Conservation (phyloP, 75 land plant genomes). For the Selaginella tamariscina region DNA sequence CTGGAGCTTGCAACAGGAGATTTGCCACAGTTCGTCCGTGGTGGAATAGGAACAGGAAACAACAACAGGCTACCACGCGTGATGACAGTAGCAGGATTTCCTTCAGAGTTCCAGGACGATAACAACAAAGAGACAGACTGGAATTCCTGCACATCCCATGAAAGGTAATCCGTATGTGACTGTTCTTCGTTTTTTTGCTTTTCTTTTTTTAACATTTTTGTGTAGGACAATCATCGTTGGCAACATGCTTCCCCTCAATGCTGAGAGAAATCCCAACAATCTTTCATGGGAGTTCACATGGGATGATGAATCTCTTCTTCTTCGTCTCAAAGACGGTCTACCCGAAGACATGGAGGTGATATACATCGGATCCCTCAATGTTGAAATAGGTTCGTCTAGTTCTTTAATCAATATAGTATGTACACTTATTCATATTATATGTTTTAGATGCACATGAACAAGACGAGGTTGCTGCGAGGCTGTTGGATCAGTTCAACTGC, state of each 20-base stretch:
- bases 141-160: constrained; percentile 19
- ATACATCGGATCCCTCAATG: constrained; percentile 50
- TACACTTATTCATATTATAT: no score
- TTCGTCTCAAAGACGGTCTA: constrained; percentile 49
- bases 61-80: constrained; percentile 39
- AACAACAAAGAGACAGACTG: constrained; percentile 21
- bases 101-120: constrained; percentile 19
- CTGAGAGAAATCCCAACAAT: constrained; percentile 20
- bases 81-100: constrained; percentile 46
- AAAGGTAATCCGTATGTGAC: constrained; percentile 25
- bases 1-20: constrained; percentile 55
- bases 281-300: constrained; percentile 36
- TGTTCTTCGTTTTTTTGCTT: constrained; percentile 25
- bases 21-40: constrained; percentile 24
- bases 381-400: no score
- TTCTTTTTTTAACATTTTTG: constrained; percentile 24
- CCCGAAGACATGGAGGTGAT: constrained; percentile 43
- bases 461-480: constrained; percentile 37
- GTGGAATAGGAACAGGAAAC: constrained; percentile 11
- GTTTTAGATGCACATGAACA: constrained; percentile 32
- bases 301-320: constrained; percentile 57
- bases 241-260: constrained; percentile 50
- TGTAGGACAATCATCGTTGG: constrained; percentile 43
- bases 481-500: constrained; percentile 47
- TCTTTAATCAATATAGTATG: no score